These are phyloP conservation scores for Plasmopara muralis DNA, from an alignment of 352 stramenopile genomes.

Conservation along the genomic window DNA sequence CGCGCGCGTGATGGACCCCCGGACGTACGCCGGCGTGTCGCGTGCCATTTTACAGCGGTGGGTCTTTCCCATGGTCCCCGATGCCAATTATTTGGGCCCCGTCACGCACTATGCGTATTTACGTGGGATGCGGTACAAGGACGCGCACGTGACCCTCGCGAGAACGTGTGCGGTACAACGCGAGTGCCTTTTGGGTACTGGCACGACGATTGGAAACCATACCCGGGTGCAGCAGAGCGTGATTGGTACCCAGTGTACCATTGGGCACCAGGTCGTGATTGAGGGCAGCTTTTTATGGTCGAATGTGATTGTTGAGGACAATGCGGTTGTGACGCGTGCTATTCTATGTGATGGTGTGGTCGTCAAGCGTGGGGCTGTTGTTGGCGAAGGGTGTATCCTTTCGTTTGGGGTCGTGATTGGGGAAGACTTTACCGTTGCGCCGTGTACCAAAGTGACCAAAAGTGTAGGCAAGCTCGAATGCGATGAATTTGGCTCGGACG, in stretches of 20 bases:
- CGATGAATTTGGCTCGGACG: conserved; percentile 70
- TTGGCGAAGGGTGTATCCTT: conserved; percentile 71
- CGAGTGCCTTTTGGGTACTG: conserved; percentile 68
- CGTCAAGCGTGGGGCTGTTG: conserved; percentile 53
- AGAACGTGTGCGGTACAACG: conserved; percentile 57
- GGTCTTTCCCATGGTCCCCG: conserved; percentile 94
- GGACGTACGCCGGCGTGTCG: conserved; percentile 90
- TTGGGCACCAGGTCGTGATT: conserved; percentile 68
- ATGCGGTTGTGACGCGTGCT: conserved; percentile 58
- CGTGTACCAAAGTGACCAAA: conserved; percentile 82
- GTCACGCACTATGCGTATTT: conserved; percentile 72
- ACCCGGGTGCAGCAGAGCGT: conserved; percentile 51
- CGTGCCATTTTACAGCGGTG: conserved; percentile 92
- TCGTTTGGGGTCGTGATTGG: conserved; percentile 81
- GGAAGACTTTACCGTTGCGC: conserved; percentile 49
- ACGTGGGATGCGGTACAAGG: conserved; percentile 81
- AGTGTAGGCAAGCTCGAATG: conserved; percentile 41
- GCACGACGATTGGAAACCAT: conserved; percentile 48
- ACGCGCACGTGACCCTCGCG: conserved; percentile 55
- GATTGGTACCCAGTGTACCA: conserved; percentile 62
- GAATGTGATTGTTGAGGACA: conserved; percentile 76
- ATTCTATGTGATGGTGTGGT: conserved; percentile 85
- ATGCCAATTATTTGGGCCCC: conserved; percentile 79
- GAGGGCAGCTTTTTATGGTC: conserved; percentile 77
- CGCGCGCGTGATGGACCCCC: conserved; percentile 90